Base-by-base conservation (phyloP, 1,284 basidiomycete species). In the Marasmius oreades region DNA sequence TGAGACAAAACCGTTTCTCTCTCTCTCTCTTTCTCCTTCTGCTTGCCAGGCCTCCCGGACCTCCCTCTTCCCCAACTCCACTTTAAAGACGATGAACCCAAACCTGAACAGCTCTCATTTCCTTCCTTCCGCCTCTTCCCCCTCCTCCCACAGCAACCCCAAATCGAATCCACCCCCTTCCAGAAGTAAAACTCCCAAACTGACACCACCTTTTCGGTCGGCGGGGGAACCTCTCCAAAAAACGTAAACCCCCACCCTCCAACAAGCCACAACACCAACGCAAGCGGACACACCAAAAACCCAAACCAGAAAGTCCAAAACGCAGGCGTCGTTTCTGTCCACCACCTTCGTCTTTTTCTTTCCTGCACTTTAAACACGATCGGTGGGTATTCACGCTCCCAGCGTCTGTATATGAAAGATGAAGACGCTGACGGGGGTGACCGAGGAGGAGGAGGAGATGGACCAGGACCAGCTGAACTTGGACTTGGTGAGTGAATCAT, bases 281-380 rank as follows among this genome's bases (percentile, higher is more conserved):
- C 28, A 4, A 31, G 10, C 67, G 87, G 70, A 69, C 79, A 76
- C 42, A 87, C 56, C 4, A 31, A 4, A 61, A 89, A 89, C 1
- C 86, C 87, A 0, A 84, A 59, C 83, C 84, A 89, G 70, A 89
- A 89, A 11, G 87, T 70, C 64, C 84, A 77, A 64, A 79, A 79
- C 18, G 84, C 76, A 2, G 79, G 77, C 2, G 76, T 82, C 34
- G 64, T 61, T 2, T 55, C 42, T 16, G 58, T 58, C 11, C 67
- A 36, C 61, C 64, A 64, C 10, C n/a, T 8, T n/a, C 20, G n/a
- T n/a, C n/a, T 42, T 51, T 65, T 61, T 14, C 59, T 61, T 48
- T 70, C 64, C 58, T 46, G 67, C 20, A 42, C 61, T 55, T 51
- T 69, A 62, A 67, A 69, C 23, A 61, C 64, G 46, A 63, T 66